Evolutionary conservation across 2,329 filamentous ascomycete species (phyloP).

Genomic region (Ophiostoma himal-ulmi): DNA sequence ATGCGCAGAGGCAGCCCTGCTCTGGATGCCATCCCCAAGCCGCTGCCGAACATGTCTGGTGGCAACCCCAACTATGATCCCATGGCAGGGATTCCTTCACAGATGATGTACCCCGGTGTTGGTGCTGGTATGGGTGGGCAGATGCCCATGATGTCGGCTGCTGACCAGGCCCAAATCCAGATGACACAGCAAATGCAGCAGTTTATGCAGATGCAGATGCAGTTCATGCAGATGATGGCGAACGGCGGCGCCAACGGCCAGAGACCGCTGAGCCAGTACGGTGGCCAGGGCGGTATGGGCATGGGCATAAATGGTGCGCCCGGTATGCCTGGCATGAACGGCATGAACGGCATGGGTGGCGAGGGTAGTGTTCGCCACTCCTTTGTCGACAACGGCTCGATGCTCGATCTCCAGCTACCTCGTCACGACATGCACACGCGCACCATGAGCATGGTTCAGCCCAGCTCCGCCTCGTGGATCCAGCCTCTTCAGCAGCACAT

Average conservation of each 20-base stretch:
- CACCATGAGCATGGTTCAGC: conserved; percentile 80
- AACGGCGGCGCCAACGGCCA: conserved; percentile 31
- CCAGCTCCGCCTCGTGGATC: conserved; percentile 55
- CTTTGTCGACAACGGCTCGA: conserved; percentile 42
- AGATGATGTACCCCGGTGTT: conserved; percentile 43
- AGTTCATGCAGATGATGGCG: conserved; percentile 86
- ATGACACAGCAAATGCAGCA: conserved; percentile 79
- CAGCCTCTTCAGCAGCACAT: conserved; percentile 36
- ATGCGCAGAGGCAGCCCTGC: conserved; percentile 74
- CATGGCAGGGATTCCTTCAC: conserved; percentile 43
- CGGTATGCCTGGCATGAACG: conserved; percentile 28
- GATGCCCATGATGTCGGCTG: conserved; percentile 45
- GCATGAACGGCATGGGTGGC: conserved; percentile 32
- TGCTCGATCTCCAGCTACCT: conserved; percentile 38
- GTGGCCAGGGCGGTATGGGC: conserved; percentile 47
- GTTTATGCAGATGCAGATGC: conserved; percentile 92
- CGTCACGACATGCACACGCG: conserved; percentile 47
- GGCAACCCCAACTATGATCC: conserved; percentile 40
- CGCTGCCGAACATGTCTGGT: conserved; percentile 30
- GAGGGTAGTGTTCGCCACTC: conserved; percentile 38
- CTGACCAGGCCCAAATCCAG: conserved; percentile 69
- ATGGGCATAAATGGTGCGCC: conserved; percentile 41
- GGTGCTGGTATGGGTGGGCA: conserved; percentile 31
- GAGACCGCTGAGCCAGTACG: conserved; percentile 25
- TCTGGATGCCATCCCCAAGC: conserved; percentile 44